Percentiles rank a stretch among this genome's conserved stretches.
These are phyloP conservation scores for Panicum hallii DNA, from an alignment of 202 grass and related monocot genomes.

Conservation along the genomic window DNA sequence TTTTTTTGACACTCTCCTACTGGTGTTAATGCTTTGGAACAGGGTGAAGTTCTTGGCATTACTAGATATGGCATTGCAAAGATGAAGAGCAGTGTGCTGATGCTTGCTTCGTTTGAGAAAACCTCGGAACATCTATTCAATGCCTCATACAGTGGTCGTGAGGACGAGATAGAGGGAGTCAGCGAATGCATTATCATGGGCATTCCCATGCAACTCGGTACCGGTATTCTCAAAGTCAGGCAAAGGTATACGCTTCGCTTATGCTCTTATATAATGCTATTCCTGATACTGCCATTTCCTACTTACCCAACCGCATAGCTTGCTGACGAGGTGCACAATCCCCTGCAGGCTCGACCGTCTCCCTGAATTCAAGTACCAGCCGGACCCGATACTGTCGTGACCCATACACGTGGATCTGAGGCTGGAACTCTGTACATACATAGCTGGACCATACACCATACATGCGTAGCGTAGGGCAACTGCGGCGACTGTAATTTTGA, in stretches of 20 bases:
- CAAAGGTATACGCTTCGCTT: constrained; percentile 66
- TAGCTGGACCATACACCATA: constrained; percentile 16
- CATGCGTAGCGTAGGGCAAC: constrained; percentile 24
- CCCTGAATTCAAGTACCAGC: constrained; percentile 87
- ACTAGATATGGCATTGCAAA: constrained; percentile 86
- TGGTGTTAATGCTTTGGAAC: constrained; percentile 46
- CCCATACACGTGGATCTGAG: neutral
- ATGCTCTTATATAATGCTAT: neutral
- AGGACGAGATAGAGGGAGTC: constrained; percentile 86
- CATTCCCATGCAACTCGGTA: constrained; percentile 89
- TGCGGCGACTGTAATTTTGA: constrained; percentile 9
- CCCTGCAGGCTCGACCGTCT: constrained; percentile 69
- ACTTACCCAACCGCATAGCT: neutral
- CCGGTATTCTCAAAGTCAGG: constrained; percentile 92
- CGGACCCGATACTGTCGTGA: constrained; percentile 75
- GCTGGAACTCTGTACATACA: constrained; percentile 29
- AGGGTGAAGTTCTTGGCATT: constrained; percentile 89
- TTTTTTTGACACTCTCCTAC: neutral
- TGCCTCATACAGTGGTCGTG: constrained; percentile 73
- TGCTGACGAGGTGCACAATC: constrained; percentile 7
- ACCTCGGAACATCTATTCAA: constrained; percentile 88
- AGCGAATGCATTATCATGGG: constrained; percentile 95
- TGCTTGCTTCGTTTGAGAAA: constrained; percentile 96
- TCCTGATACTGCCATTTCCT: no score
- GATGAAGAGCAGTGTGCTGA: constrained; percentile 91